Evolutionary conservation across 2,329 filamentous ascomycete species (phyloP), one percentile per base, ranked within the genome.

Genomic region (Trichophyton mentagrophytes): DNA sequence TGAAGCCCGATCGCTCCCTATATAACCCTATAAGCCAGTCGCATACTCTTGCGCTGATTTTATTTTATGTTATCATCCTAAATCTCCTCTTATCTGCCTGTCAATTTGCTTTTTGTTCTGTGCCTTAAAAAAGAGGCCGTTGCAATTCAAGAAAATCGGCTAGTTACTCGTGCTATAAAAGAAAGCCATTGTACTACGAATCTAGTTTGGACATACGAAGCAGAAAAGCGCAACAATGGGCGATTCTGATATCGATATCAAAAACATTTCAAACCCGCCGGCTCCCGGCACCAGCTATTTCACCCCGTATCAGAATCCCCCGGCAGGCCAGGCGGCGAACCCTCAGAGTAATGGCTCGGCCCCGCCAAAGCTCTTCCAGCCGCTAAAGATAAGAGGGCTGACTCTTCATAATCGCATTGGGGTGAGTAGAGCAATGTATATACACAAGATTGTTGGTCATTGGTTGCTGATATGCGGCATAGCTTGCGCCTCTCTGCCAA

Each of bases 341-440:
- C 74, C 75, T 3, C 75, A 76, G 61, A 71, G 73, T 1, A 70
- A 74, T 65, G 74, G 71, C 59, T 65, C 69, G n/a, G 62, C 67
- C 15, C 68, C 71, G 11, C 82, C 82, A 4, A 84, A 84, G 68
- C 75, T 85, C 46, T 84, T 84, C 73, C 76, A 77, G 60, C 81
- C 82, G 3, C 70, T 85, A 58, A 81, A 79, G 68, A 69, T 84
- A 58, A 76, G 82, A 11, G 81, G 81, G 13, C 65, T 84, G n/a
- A 83, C 80, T 0, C 76, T 88, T n/a, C 84, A 84, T 64, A 88
- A 87, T 71, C 82, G 85, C 65, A 84, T 87, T 64, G 80, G 83
- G 65, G 77, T 79, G 67, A 65, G 72, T 64, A 42, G 13, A 42
- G 13, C 8, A 33, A 20, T 46, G 2, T 6, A 22, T 51, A 17